A percentile compares a stretch with the other conserved stretches of the same genome.
Evolutionary conservation across 441 rosid genomes (phyloP).

Genomic region (Populus hybrid): DNA sequence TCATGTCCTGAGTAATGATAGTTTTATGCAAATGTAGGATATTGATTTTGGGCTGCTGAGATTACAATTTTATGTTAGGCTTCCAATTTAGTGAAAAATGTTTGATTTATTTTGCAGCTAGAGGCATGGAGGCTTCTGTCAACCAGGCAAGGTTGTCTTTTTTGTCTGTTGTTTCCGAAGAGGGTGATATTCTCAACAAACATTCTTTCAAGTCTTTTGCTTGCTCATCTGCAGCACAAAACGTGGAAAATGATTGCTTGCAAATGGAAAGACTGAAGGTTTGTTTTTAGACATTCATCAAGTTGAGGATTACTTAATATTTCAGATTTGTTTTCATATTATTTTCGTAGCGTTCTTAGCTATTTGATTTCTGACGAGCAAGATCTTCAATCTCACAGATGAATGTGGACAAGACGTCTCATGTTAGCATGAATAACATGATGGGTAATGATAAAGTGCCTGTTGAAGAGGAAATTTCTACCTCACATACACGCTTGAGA

Average conservation of each 20-base stretch:
- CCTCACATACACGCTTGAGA: slow-evolving; percentile 19
- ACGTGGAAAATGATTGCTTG: slow-evolving; percentile 34
- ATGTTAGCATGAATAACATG: slow-evolving; percentile 12
- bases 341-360: background rate
- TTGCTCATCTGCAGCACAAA: slow-evolving; percentile 37
- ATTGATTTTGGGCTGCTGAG: background rate
- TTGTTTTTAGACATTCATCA: slow-evolving; percentile 10
- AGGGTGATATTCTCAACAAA: slow-evolving; percentile 26
- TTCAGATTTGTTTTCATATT: background rate
- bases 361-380: background rate
- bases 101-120: slow-evolving; percentile 28
- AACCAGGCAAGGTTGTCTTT: slow-evolving; percentile 41
- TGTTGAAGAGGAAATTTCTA: slow-evolving; percentile 6
- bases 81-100: background rate
- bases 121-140: slow-evolving; percentile 41
- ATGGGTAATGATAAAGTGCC: slow-evolving; percentile 10
- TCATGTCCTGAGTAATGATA: background rate
- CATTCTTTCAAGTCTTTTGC: slow-evolving; percentile 33
- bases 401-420: slow-evolving; percentile 29
- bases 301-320: background rate
- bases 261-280: slow-evolving; percentile 43
- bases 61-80: background rate
- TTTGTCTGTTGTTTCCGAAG: slow-evolving; percentile 43
- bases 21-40: background rate
- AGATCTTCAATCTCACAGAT: slow-evolving; percentile 31